Evolutionary conservation across 169 alveolate species (phyloP).

Genomic region (Cryptosporidium tyzzeri): DNA sequence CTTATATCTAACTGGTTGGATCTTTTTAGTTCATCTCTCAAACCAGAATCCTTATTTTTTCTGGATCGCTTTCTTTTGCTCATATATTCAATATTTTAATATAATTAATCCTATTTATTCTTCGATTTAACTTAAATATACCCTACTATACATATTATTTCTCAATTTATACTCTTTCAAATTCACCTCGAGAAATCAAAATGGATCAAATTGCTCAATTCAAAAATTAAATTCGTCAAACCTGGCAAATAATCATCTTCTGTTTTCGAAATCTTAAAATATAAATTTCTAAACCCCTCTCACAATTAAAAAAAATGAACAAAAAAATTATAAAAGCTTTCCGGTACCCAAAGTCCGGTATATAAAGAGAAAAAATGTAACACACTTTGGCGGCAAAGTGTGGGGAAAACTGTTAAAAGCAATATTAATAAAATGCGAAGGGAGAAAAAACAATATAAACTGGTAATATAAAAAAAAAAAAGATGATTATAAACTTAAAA

Average conservation of each 20-base stretch:
- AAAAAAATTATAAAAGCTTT: not conserved
- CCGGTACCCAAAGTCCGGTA: constrained; percentile 4
- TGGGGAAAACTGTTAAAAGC: not conserved
- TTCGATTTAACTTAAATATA: not conserved
- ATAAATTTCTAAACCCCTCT: not conserved
- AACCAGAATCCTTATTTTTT: constrained; percentile 13
- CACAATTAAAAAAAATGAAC: not conserved
- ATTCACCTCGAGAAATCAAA: not conserved
- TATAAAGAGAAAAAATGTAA: not conserved
- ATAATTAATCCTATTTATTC: not conserved
- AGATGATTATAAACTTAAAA: constrained; percentile 1
- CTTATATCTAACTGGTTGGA: constrained; percentile 44
- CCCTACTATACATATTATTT: not conserved
- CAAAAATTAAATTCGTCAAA: not conserved
- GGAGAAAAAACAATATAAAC: no score
- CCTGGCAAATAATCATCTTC: not conserved
- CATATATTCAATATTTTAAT: not conserved
- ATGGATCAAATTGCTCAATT: not conserved
- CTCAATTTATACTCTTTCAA: not conserved
- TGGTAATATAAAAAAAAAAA: not conserved
- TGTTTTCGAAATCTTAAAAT: not conserved
- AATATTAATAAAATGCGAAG: not conserved
- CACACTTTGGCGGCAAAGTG: not conserved
- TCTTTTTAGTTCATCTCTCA: constrained; percentile 11
- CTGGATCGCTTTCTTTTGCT: constrained; percentile 42